These are phyloP conservation scores for Wickerhamiella alocasiicola DNA, from an alignment of 805 yeast genomes.

Conservation along the genomic window DNA sequence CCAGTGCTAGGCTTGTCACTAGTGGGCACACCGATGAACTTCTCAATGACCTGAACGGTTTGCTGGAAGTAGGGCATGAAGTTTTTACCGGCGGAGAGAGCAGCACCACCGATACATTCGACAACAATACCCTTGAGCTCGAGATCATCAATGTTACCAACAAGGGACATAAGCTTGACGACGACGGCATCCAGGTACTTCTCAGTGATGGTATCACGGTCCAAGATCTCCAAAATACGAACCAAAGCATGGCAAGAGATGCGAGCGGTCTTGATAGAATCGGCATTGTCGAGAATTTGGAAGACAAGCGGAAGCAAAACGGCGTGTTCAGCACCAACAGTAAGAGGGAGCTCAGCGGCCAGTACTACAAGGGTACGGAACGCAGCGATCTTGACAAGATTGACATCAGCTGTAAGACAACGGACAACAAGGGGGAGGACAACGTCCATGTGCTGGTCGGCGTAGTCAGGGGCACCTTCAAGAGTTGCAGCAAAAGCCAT, in stretches of 20 bases:
- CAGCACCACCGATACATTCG: conserved; percentile 94
- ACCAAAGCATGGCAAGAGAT: conserved; percentile 87
- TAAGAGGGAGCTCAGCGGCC: conserved; percentile 74
- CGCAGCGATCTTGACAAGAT: conserved; percentile 75
- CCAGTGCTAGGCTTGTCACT: conserved; percentile 59
- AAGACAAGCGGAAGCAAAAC: conserved; percentile 75
- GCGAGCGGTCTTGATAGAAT: conserved; percentile 72
- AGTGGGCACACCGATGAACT: conserved; percentile 44
- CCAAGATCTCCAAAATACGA: conserved; percentile 81
- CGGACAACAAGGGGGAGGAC: conserved; percentile 58
- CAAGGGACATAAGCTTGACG: conserved; percentile 76
- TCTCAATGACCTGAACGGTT: conserved; percentile 70
- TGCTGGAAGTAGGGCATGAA: conserved; percentile 77
- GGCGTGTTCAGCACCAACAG: conserved; percentile 73
- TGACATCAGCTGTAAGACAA: conserved; percentile 66
- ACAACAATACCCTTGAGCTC: conserved; percentile 50
- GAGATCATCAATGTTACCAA: conserved; percentile 52
- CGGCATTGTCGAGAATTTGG: conserved; percentile 73
- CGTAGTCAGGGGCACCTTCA: conserved; percentile 89
- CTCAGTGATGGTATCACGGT: conserved; percentile 66
- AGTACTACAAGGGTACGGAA: conserved; percentile 66
- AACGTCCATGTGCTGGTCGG: conserved; percentile 60
- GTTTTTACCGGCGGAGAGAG: conserved; percentile 83
- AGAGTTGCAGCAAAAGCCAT: conserved; percentile 71
- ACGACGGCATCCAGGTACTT: conserved; percentile 77